Base-by-base conservation (phyloP, 352 stramenopile genomes). In the Saprolegnia parasitica region DNA sequence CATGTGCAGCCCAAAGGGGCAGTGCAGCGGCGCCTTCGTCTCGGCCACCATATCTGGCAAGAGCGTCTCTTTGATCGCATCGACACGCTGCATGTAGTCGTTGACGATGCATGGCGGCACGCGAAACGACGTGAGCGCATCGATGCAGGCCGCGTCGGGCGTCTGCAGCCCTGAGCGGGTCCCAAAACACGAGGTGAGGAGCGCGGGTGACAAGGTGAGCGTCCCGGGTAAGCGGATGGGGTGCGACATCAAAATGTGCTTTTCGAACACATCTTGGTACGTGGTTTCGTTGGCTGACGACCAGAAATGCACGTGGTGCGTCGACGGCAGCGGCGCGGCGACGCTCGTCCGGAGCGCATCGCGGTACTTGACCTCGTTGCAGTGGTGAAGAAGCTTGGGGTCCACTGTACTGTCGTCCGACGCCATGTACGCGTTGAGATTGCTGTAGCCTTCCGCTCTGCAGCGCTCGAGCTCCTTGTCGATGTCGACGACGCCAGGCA, bases 71-170 rank as follows among this genome's bases (percentile, higher is more conserved):
- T 35, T 35, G 29, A 35, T 35, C 29, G 74, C 73, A 49, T 84
- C 83, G 8, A 84, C 86, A 24, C 85, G 79, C 37, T 80, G 77
- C 20, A 90, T n/a, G 72, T 87, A 93, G 74, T 90, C 78, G 73
- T 91, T 84, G 0, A 77, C 74, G 18, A 84, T 68, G 61, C 78
- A 79, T 13, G 81, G 57, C 0, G 85, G 83, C 8, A 93, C 79
- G 5, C 72, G 79, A 24, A 91, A 88, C 21, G 64, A 50, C 20
- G 78, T 64, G 24, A 93, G 71, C 3, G 78, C 65, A 0, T 60
- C 21, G 0, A 45, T 50, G 42, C 84, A 93, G 23, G 49, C 72
- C 13, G 65, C 61, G 0, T 86, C 52, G 4, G 76, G 60, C 0
- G 77, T 20, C 11, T 57, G 74, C 29, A 92, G 24, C 5, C 11